Evolutionary conservation across 495 filamentous ascomycete genomes (phyloP), one percentile per base, ranked within the genome.

Genomic region (Cercophora samala): DNA sequence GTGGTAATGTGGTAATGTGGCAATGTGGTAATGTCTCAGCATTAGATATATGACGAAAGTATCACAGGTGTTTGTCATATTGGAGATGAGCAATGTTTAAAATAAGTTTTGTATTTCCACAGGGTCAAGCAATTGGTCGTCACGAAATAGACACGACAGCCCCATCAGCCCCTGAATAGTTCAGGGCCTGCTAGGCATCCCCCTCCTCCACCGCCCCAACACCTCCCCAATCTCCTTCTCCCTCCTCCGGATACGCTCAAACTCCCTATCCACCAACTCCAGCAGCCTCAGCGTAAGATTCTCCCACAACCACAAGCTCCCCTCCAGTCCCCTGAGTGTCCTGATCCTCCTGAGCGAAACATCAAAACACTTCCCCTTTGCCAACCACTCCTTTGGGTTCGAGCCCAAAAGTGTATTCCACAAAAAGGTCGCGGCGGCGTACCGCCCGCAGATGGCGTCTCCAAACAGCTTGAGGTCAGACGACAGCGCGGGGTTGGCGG

Each of bases 301-400:
- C 32, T 68, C 62, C 66, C 66, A 68, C 2, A 19, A 54, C 11
- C 2, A 21, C 55, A 64, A 15, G 15, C 55, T 62, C 62, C 0
- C 32, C 52, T 64, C 66, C 56, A 68, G 55, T 6, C 59, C 62
- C 58, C 46, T 55, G 58, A 68, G n/a, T 42, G 46, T 62, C 21
- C 13, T 24, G 0, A 68, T 21, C 51, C 58, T 21, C 18, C 46
- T 1, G 3, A 65, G 13, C 46, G 66, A 64, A 6, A 8, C 56
- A 8, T 65, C 58, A 21, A 68, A 37, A 2, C 13, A 17, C 62
- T 21, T 64, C n/a, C 62, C 62, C 46, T 54, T 54, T 5, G 23
- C 42, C 19, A 68, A 64, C 66, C 66, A 68, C 13, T 64, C 55
- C 42, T 19, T 21, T 3, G 15, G 4, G 0, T 9, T 1, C 62